phyloP scores from a whole-genome alignment of 768 basidiomycete species.

The Chalciporus sphaerocephalus region DNA sequence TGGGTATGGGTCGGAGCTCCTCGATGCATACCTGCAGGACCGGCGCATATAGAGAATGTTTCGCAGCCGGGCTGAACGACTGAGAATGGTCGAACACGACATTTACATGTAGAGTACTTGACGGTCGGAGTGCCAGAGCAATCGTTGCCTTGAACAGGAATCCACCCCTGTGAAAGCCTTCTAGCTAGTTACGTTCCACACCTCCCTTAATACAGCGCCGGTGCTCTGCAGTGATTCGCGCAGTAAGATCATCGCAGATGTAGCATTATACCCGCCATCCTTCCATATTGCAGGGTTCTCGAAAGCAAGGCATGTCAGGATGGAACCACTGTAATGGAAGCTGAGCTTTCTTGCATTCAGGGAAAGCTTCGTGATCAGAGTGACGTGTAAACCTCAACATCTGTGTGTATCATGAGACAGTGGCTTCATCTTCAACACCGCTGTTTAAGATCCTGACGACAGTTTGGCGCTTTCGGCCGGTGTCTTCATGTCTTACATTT shows the following conservation, averaged over 20 bases:
- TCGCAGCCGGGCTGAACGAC: slow-evolving; percentile 3
- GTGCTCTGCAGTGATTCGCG: too few species aligned
- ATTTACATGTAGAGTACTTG: slow-evolving; percentile 6
- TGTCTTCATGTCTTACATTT: slow-evolving; percentile 33
- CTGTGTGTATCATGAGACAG: slow-evolving; percentile 49
- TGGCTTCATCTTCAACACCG: slow-evolving; percentile 64
- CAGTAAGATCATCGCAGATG: slow-evolving; percentile 75
- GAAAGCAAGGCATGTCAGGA: slow-evolving; percentile 23
- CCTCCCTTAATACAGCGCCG: too few species aligned
- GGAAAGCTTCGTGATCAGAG: slow-evolving; percentile 83
- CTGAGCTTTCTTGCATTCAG: slow-evolving; percentile 85
- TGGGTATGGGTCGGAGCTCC: slow-evolving; percentile 39
- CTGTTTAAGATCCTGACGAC: slow-evolving; percentile 71
- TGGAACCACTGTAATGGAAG: slow-evolving; percentile 56
- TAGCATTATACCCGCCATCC: slow-evolving; percentile 79
- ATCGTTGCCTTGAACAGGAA: too few species aligned
- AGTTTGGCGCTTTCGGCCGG: slow-evolving; percentile 69
- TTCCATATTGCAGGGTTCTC: slow-evolving; percentile 86
- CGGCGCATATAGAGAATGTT: slow-evolving; percentile 3
- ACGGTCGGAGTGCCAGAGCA: too few species aligned
- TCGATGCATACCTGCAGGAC: slow-evolving; percentile 17
- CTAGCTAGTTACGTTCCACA: too few species aligned
- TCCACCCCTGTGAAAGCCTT: too few species aligned
- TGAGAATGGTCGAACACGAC: slow-evolving; percentile 2
- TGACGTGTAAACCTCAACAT: slow-evolving; percentile 67